Evolutionary conservation across 164 flowering plant genomes (phyloP).

Genomic region (Cinnamomum micranthum): DNA sequence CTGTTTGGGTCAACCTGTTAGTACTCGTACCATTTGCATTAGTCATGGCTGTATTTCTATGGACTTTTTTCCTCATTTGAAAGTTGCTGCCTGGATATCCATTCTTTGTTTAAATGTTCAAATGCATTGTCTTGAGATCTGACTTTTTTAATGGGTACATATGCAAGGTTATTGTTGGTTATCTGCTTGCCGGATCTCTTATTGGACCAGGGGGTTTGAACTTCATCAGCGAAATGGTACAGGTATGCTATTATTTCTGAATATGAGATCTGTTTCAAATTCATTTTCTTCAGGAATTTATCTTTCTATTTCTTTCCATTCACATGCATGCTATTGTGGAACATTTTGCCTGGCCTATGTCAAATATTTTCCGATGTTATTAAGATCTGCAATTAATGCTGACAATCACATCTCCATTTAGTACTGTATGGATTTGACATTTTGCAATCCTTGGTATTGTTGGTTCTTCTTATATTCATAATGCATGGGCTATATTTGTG

Average conservation of each 20-base stretch:
- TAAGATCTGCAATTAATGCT: too few relatives aligned
- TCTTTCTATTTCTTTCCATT: background rate
- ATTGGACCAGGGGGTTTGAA: conserved; percentile 96
- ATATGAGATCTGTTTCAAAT: background rate
- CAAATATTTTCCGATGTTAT: too few relatives aligned
- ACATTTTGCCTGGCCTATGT: too few relatives aligned
- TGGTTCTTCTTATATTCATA: too few relatives aligned
- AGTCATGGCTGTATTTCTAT: background rate
- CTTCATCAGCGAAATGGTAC: conserved; percentile 86
- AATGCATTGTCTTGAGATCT: background rate
- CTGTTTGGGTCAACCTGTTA: conserved; percentile 92
- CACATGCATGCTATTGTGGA: too few relatives aligned
- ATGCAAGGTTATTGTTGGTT: conserved; percentile 22
- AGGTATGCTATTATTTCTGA: conserved; percentile 41
- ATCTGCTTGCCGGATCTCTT: conserved; percentile 58
- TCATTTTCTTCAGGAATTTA: background rate
- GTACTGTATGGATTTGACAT: background rate
- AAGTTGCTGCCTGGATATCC: conserved; percentile 7
- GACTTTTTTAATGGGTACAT: conserved; percentile 8
- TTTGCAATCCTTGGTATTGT: background rate
- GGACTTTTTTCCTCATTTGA: conserved; percentile 1
- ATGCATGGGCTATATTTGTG: background rate
- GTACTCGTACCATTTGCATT: conserved; percentile 21
- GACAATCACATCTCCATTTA: too few relatives aligned
- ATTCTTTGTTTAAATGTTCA: conserved; percentile 1